Evolutionary conservation across 116 monocot species (phyloP).

Genomic region (Trichopus zeylanicus): DNA sequence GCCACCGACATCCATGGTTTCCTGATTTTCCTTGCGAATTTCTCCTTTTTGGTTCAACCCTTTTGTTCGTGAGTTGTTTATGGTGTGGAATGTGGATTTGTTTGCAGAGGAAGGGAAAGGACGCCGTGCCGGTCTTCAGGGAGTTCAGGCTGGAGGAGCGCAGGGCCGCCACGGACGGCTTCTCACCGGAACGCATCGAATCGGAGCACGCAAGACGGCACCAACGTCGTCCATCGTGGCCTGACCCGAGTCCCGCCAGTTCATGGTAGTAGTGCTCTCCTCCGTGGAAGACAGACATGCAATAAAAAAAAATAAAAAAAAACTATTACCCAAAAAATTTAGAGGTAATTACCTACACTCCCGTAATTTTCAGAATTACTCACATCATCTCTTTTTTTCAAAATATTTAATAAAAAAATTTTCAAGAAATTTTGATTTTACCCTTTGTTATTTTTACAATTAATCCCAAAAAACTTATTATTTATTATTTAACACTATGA

Average conservation of each 20-base stretch:
- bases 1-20: slow-evolving; percentile 28
- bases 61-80: neutral
- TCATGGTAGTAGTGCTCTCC: slow-evolving; percentile 37
- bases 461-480: no score
- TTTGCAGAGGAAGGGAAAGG: slow-evolving; percentile 30
- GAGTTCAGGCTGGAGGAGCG: slow-evolving; percentile 81
- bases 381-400: no score
- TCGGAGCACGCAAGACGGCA: slow-evolving; percentile 97
- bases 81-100: no score
- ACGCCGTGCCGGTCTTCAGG: slow-evolving; percentile 34
- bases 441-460: no score
- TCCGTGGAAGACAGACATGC: no score
- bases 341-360: no score
- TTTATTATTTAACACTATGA: no score
- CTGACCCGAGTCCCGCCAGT: slow-evolving; percentile 90
- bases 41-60: neutral
- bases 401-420: no score
- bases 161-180: slow-evolving; percentile 63
- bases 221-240: slow-evolving; percentile 82
- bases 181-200: slow-evolving; percentile 73
- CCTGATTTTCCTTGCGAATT: neutral
- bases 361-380: no score
- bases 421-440: no score
- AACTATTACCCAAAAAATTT: no score
- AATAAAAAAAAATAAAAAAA: no score